Conservation (phyloP, 352 stramenopile species). For the Globisporangium takayamanum region DNA sequence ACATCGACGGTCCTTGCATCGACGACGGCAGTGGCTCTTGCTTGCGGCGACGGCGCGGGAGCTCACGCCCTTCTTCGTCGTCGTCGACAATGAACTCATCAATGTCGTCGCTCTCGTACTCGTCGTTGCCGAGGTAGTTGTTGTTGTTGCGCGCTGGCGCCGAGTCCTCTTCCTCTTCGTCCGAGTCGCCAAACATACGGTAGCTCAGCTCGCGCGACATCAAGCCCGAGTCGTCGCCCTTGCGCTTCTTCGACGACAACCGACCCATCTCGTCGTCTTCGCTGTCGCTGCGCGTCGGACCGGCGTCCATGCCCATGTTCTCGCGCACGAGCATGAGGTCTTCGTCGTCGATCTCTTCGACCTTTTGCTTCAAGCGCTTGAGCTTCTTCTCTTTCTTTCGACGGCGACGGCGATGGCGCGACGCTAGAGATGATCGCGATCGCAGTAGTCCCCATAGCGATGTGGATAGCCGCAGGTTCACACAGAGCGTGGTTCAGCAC, state of each 20-base stretch:
- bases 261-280: constrained; percentile 68
- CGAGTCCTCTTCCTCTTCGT: constrained; percentile 83
- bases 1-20: constrained; percentile 85
- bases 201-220: constrained; percentile 86
- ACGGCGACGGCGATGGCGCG: constrained; percentile 55
- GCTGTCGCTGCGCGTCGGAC: constrained; percentile 62
- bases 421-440: constrained; percentile 14
- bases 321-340: constrained; percentile 86
- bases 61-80: constrained; percentile 81
- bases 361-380: constrained; percentile 82
- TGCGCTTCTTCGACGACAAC: constrained; percentile 65
- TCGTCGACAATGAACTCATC: constrained; percentile 89
- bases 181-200: constrained; percentile 85
- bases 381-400: constrained; percentile 87
- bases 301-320: constrained; percentile 84
- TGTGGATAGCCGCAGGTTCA: no score
- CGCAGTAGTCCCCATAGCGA: neutral
- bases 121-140: constrained; percentile 82
- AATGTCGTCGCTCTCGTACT: constrained; percentile 88
- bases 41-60: constrained; percentile 67
- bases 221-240: constrained; percentile 61
- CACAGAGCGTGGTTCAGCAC: neutral
- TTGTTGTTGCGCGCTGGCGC: constrained; percentile 55
- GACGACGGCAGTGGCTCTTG: constrained; percentile 59
- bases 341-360: constrained; percentile 84